phyloP scores from a whole-genome alignment of 495 filamentous ascomycete genomes.

The Xylaria bambusicola region DNA sequence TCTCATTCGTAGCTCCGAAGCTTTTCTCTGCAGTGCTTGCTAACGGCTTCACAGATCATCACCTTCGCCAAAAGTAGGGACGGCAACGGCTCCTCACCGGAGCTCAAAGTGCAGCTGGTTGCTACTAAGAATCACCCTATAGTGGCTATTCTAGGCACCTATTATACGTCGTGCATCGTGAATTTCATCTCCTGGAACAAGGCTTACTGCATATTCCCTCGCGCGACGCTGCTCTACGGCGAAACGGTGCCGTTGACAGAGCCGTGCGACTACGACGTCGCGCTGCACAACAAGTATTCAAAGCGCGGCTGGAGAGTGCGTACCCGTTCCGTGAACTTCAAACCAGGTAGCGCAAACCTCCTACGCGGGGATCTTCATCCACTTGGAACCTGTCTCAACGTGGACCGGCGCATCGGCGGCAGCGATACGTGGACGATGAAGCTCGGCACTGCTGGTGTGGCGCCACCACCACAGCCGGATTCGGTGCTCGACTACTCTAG shows the following conservation, averaged over 20 bases:
- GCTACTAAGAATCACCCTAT: background rate
- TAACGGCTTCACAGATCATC: background rate
- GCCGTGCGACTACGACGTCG: background rate
- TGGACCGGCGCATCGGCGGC: background rate
- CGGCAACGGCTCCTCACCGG: background rate
- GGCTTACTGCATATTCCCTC: background rate
- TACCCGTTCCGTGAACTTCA: background rate
- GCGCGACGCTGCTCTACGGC: background rate
- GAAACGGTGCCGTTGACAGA: background rate
- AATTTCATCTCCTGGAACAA: slow-evolving; percentile 6
- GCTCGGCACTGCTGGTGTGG: background rate
- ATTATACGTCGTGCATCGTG: background rate
- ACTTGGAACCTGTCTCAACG: background rate
- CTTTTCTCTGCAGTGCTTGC: no score
- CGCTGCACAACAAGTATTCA: background rate
- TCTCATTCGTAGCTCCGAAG: background rate
- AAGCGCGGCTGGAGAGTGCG: background rate
- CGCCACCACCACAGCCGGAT: background rate
- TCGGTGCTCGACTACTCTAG: background rate
- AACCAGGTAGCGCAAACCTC: no score
- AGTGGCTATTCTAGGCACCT: background rate
- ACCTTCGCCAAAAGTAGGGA: no score
- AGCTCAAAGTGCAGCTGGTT: slow-evolving; percentile 1
- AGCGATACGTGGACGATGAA: background rate
- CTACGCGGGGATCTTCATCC: background rate